Base-by-base conservation (phyloP, 2,329 filamentous ascomycete genomes). In the Botryotinia narcissicola region DNA sequence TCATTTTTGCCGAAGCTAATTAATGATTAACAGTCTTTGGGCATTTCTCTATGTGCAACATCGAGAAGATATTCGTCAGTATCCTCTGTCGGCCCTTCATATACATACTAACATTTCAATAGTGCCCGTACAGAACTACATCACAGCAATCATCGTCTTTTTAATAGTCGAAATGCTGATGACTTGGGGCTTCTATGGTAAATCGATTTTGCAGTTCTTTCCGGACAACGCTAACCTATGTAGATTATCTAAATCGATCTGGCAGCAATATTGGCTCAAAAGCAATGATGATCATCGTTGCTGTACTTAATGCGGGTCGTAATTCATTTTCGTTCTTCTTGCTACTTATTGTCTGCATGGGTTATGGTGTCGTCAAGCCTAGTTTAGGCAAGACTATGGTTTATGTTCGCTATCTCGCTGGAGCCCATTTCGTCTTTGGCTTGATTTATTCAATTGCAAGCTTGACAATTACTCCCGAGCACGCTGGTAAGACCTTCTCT, bases 301-400 rank as follows among this genome's bases (percentile, higher is more conserved):
- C 94, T 54, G 87, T 98, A 37, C 87, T 99, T 62, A 98, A 97
- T 81, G 96, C 96, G 8, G 95, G 91, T 73, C 89, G 96, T 76
- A 99, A 98, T 83, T 98, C 95, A 0, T 98, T 99, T 82, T 98
- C 95, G 0, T 99, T 99, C 86, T 99, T 99, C 86, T 86, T 99
- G 68, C 88, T 99, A 14, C 90, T 99, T 71, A 98, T 99, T 78
- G 96, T 99, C 46, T 99, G 96, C 83, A 99, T 99, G 96, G 96
- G 96, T 46, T 99, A 99, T 79, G 96, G 96, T 78, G 97, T 99
- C 37, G 97, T 99, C 77, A 98, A 98, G 84, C 93, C 92, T 3
- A 94, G 92, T 3, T 88, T 99, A 7, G 96, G 96, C 73, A 93
- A 92, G 80, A 95, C 94, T 20, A 99, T 99, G 96, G 90, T 95